Evolutionary conservation across 257 asterid genomes (phyloP).

Genomic region (Solanum tacnaense): DNA sequence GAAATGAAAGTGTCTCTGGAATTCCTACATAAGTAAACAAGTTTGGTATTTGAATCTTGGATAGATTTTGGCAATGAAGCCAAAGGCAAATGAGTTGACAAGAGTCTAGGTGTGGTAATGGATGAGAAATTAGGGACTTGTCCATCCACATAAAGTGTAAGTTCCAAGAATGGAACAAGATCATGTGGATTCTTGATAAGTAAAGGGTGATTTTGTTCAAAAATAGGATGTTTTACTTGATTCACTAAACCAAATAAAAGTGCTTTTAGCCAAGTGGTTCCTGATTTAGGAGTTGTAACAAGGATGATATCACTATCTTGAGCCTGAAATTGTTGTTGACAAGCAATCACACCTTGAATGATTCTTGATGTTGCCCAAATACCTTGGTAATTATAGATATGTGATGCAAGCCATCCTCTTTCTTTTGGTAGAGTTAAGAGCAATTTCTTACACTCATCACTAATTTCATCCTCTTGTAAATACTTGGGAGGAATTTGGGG

Average conservation of each 20-base stretch:
- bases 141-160: background rate
- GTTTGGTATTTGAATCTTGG: too few relatives aligned
- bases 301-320: too few relatives aligned
- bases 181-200: background rate
- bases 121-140: background rate
- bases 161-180: background rate
- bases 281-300: background rate
- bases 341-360: background rate
- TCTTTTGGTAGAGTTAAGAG: background rate
- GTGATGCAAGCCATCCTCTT: background rate
- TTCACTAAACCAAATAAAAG: background rate
- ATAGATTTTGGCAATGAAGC: too few relatives aligned
- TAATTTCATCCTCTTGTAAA: background rate
- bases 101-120: too few relatives aligned
- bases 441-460: background rate
- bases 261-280: conserved; percentile 8
- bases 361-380: background rate
- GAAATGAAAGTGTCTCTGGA: background rate
- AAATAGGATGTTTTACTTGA: background rate
- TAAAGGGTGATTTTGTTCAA: background rate
- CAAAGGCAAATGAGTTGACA: too few relatives aligned
- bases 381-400: conserved; percentile 3
- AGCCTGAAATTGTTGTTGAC: background rate
- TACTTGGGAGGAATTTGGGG: background rate
- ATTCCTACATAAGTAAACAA: too few relatives aligned